Conservation (phyloP, 306 rosid genomes). For the Quercus alba region DNA sequence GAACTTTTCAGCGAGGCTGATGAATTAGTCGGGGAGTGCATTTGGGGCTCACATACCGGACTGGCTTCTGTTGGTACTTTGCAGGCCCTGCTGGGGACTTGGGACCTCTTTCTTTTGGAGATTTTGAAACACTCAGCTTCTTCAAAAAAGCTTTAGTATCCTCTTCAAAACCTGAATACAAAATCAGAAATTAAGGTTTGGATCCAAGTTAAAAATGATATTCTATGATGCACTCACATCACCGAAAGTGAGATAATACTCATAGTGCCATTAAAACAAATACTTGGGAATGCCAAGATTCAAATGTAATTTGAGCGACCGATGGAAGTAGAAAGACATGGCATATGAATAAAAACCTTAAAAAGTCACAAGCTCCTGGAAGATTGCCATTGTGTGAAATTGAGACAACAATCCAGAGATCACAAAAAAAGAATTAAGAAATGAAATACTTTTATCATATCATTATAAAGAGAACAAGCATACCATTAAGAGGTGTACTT, state of each 20-base stretch:
- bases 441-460: background rate
- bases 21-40: constrained; percentile 40
- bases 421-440: background rate
- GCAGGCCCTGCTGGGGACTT: constrained; percentile 26
- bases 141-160: constrained; percentile 33
- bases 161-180: constrained; percentile 21
- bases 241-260: background rate
- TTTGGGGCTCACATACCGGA: constrained; percentile 37
- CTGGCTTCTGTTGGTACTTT: constrained; percentile 45
- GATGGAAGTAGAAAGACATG: background rate
- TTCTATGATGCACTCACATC: background rate
- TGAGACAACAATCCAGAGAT: background rate
- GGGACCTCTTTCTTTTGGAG: constrained; percentile 33
- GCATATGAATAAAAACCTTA: background rate
- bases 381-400: background rate
- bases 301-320: background rate
- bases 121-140: constrained; percentile 25
- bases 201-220: background rate
- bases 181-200: background rate
- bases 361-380: background rate
- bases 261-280: background rate
- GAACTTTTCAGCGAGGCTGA: constrained; percentile 49
- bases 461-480: background rate
- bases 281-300: background rate
- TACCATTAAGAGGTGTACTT: constrained; percentile 18